A percentile compares a stretch with the other conserved stretches of the same genome.
phyloP scores from a whole-genome alignment of 2,329 filamentous ascomycete species.

The Periconia sp. region DNA sequence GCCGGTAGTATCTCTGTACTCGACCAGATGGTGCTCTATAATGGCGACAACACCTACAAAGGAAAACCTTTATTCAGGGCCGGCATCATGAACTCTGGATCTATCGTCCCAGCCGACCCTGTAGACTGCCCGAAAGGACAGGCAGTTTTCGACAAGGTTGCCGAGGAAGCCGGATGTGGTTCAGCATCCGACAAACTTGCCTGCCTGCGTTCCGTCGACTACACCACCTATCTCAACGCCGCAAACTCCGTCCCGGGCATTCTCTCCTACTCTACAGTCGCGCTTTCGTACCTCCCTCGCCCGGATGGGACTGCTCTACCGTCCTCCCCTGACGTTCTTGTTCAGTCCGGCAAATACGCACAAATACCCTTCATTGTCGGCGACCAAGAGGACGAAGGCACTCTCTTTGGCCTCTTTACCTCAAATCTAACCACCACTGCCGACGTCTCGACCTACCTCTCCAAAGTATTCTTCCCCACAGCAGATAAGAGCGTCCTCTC shows the following conservation, averaged over 20 bases:
- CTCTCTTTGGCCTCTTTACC: conserved; percentile 74
- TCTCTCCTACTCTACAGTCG: conserved; percentile 70
- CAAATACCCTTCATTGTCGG: conserved; percentile 71
- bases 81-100: conserved; percentile 70
- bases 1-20: conserved; percentile 69
- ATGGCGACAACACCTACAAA: conserved; percentile 76
- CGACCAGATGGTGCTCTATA: conserved; percentile 77
- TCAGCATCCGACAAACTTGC: conserved; percentile 50
- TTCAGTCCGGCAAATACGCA: conserved; percentile 60
- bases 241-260: conserved; percentile 73
- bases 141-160: conserved; percentile 59
- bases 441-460: conserved; percentile 67
- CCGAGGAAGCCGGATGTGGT: conserved; percentile 54
- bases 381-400: conserved; percentile 82
- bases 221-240: conserved; percentile 62
- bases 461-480: conserved; percentile 64
- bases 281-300: conserved; percentile 75
- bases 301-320: conserved; percentile 71
- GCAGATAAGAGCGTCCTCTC: conserved; percentile 60
- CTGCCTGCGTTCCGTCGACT: conserved; percentile 56
- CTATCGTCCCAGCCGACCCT: conserved; percentile 49
- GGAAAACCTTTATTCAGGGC: conserved; percentile 75
- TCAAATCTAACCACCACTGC: conserved; percentile 68
- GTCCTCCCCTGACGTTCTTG: conserved; percentile 66
- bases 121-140: conserved; percentile 73